Percentiles rank a stretch among this genome's conserved stretches.
These are phyloP conservation scores for Septoria linicola DNA, from an alignment of 2,329 filamentous ascomycete genomes.

Conservation along the genomic window DNA sequence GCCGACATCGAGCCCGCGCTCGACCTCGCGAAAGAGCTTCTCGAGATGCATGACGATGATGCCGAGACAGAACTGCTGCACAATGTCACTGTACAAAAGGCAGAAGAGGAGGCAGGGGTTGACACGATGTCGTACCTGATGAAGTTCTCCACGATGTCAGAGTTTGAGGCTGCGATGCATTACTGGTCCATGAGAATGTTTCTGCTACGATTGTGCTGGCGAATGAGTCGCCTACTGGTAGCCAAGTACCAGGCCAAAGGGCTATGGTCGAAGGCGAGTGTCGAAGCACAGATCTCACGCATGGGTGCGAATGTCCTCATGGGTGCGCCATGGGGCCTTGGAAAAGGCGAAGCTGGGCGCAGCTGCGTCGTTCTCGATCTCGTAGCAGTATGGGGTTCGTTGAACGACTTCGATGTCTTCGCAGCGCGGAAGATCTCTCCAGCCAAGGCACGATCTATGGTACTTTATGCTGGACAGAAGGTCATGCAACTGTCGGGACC, in stretches of 20 bases:
- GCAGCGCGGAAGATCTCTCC: constrained; percentile 16
- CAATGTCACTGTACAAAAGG: constrained; percentile 21
- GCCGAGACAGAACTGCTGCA: constrained; percentile 22
- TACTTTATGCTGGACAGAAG: constrained; percentile 10
- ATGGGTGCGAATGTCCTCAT: constrained; percentile 23
- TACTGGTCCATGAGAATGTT: constrained; percentile 23
- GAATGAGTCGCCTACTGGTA: constrained; percentile 15
- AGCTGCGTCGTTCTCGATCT: constrained; percentile 20
- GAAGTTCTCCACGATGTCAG: constrained; percentile 19
- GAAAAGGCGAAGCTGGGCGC: constrained; percentile 18
- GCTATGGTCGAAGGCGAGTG: constrained; percentile 7
- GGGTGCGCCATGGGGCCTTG: constrained; percentile 16
- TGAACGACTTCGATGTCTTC: constrained; percentile 23
- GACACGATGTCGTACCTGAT: constrained; percentile 18
- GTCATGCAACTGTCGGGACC: constrained; percentile 16
- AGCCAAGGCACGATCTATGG: constrained; percentile 12
- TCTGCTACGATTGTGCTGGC: constrained; percentile 21
- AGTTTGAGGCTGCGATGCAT: constrained; percentile 21
- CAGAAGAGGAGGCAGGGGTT: neutral
- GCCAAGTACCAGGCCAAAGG: constrained; percentile 12
- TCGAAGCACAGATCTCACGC: constrained; percentile 17
- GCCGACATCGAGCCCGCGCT: constrained; percentile 13
- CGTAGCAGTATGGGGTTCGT: constrained; percentile 21
- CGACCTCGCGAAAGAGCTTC: constrained; percentile 15
- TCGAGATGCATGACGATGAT: constrained; percentile 16